A percentile compares a stretch with the other conserved stretches of the same genome.
Conservation (phyloP, 306 rosid genomes). For the Dalbergia cultrata region DNA sequence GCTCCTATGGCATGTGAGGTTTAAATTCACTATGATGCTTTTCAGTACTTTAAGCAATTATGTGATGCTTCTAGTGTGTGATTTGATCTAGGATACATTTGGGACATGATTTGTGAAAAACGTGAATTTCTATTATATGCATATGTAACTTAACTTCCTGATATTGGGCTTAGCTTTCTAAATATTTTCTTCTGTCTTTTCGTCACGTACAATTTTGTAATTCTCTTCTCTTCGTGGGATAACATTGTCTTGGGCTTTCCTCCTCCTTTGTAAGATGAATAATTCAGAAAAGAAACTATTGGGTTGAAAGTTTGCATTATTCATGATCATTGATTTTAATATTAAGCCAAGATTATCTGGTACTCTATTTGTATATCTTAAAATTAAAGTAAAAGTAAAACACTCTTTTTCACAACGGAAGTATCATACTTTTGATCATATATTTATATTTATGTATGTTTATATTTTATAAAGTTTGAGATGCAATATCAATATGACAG, state of each 20-base stretch:
- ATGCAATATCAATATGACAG: too few species aligned
- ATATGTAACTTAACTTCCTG: too few species aligned
- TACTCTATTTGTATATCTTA: not conserved
- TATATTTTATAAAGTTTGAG: too few species aligned
- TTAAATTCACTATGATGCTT: constrained; percentile 30
- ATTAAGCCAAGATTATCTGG: not conserved
- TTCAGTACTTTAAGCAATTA: constrained; percentile 10
- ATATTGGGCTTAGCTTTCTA: too few species aligned
- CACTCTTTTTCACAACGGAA: not conserved
- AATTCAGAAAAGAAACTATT: not conserved
- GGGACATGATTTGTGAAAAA: constrained; percentile 13
- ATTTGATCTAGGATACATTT: constrained; percentile 9
- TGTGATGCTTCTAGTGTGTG: constrained; percentile 4
- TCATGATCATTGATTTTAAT: not conserved
- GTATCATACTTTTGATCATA: not conserved
- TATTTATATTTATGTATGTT: too few species aligned
- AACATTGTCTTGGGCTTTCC: too few species aligned
- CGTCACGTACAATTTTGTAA: too few species aligned
- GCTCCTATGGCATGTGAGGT: constrained; percentile 52
- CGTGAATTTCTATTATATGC: too few species aligned
- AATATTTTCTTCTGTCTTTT: too few species aligned
- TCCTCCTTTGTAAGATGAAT: too few species aligned
- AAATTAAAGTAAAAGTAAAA: not conserved
- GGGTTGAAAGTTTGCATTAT: not conserved
- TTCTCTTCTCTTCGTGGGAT: too few species aligned